Conservation (phyloP, 306 rosid species). For the cucumber (Cucumis sativus) region DNA sequence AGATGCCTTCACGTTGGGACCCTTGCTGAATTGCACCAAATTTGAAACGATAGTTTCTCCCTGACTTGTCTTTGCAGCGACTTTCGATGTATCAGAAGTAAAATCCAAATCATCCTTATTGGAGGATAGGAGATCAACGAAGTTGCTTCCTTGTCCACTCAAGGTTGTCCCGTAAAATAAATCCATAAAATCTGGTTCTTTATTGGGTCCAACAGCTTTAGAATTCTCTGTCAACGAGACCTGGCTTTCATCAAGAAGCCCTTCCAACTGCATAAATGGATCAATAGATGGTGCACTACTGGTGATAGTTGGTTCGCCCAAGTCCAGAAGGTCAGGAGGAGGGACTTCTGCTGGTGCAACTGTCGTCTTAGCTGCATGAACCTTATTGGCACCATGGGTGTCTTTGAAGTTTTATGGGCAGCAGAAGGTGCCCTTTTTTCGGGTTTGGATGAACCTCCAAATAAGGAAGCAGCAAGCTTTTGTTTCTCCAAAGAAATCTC, state of each 20-base stretch:
- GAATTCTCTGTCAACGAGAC: constrained; percentile 21
- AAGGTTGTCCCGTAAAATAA: constrained; percentile 31
- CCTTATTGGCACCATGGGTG: constrained; percentile 24
- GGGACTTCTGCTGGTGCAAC: constrained; percentile 25
- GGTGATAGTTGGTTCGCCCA: constrained; percentile 39
- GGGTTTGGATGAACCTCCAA: constrained; percentile 55
- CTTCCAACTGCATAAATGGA: constrained; percentile 70
- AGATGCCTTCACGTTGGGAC: constrained; percentile 34
- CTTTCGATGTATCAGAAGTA: constrained; percentile 30
- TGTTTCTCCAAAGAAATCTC: constrained; percentile 66
- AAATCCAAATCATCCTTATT: constrained; percentile 28
- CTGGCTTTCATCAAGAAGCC: constrained; percentile 46
- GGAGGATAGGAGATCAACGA: constrained; percentile 23
- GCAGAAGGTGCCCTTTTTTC: constrained; percentile 43
- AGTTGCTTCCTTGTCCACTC: constrained; percentile 24
- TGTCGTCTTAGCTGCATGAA: constrained; percentile 32
- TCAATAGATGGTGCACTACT: constrained; percentile 35
- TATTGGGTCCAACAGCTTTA: constrained; percentile 21
- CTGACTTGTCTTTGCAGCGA: constrained; percentile 6
- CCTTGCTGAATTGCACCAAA: constrained; percentile 36
- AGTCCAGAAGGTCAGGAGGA: constrained; percentile 71
- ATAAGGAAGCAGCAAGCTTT: constrained; percentile 84
- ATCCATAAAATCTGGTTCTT: constrained; percentile 36
- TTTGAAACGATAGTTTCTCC: constrained; percentile 21
- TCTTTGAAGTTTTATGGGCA: constrained; percentile 38